A percentile compares a stretch with the other conserved stretches of the same genome.
phyloP scores from a whole-genome alignment of 345 rosid genomes.

The Reutealis trisperma region DNA sequence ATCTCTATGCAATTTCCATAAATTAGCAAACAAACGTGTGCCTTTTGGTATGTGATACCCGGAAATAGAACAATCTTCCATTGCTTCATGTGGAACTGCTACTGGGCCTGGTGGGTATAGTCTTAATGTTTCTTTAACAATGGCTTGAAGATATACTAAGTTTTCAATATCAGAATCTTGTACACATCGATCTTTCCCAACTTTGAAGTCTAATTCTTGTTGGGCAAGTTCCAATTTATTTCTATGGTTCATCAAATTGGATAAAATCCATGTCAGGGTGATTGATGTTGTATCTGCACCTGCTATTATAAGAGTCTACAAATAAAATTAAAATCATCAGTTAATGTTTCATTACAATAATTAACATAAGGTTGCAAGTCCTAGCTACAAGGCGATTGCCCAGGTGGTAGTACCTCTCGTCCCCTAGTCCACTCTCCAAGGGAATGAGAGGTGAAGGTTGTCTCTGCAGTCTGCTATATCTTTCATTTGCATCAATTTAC shows the following conservation, averaged over 20 bases:
- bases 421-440: too few species aligned
- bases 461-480: too few species aligned
- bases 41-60: conserved; percentile 23
- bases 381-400: too few species aligned
- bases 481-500: too few species aligned
- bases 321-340: too few species aligned
- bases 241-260: conserved; percentile 42
- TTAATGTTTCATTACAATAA: too few species aligned
- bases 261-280: conserved; percentile 45
- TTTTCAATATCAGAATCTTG: conserved; percentile 44
- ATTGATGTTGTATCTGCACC: conserved; percentile 48
- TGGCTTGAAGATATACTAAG: conserved; percentile 32
- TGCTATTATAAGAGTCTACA: conserved; percentile 51
- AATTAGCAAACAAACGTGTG: conserved; percentile 18
- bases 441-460: too few species aligned
- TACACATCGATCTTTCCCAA: conserved; percentile 26
- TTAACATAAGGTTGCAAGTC: too few species aligned
- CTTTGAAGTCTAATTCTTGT: conserved; percentile 36
- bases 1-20: conserved; percentile 32
- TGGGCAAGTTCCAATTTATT: conserved; percentile 34
- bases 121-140: conserved; percentile 27
- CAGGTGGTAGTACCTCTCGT: too few species aligned
- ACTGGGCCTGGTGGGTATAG: conserved; percentile 27
- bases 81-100: conserved; percentile 21
- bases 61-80: not conserved